phyloP scores from a whole-genome alignment of 1,284 basidiomycete genomes.

The Grifola frondosa region DNA sequence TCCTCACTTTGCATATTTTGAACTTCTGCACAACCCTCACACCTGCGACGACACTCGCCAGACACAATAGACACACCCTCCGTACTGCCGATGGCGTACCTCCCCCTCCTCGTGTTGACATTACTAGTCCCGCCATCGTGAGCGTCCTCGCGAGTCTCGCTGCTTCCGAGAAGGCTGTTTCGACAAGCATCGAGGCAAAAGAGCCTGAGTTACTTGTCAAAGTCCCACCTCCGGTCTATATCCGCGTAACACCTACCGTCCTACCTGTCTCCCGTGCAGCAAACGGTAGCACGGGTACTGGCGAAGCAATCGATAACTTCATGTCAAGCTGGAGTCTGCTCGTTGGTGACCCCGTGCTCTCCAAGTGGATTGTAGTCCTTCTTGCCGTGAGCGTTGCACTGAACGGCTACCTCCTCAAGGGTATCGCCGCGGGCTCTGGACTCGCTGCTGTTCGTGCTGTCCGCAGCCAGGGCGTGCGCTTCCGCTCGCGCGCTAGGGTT shows the following conservation, averaged over 20 bases:
- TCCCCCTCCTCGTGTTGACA: constrained; percentile 56
- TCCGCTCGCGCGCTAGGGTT: constrained; percentile 29
- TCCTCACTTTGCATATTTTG: constrained; percentile 86
- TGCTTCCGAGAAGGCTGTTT: constrained; percentile 34
- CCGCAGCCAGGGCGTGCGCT: constrained; percentile 25
- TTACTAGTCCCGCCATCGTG: constrained; percentile 59
- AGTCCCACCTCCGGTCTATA: constrained; percentile 64
- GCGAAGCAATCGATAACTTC: constrained; percentile 72
- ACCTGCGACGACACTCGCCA: constrained; percentile 62
- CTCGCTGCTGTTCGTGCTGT: constrained; percentile 26
- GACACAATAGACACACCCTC: constrained; percentile 40
- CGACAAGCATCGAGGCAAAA: constrained; percentile 25
- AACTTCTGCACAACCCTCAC: constrained; percentile 94
- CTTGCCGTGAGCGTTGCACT: constrained; percentile 87
- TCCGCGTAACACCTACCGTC: constrained; percentile 47
- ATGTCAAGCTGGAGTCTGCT: constrained; percentile 94
- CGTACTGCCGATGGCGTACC: constrained; percentile 28
- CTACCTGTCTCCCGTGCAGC: constrained; percentile 9
- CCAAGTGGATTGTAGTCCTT: constrained; percentile 93
- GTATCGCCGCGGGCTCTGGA: constrained; percentile 49
- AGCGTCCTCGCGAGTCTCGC: constrained; percentile 62
- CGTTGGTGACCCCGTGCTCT: constrained; percentile 92
- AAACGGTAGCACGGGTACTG: constrained; percentile 24
- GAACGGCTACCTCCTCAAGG: constrained; percentile 93
- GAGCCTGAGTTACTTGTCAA: constrained; percentile 63